Percentiles rank a stretch among this genome's conserved stretches.
Conservation (phyloP, 306 rosid species). For the barrel medic (Medicago truncatula) region MtrunA17r5.0-ANR NC_053042.1:45950001-45950500, state of each 20-base stretch:
- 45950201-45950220: slow-evolving; percentile 22
- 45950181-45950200: slow-evolving; percentile 24
- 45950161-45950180: slow-evolving; percentile 14
- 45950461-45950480: too few relatives aligned
- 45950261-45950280: background rate
- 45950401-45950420: too few relatives aligned
- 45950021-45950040: background rate
- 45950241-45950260: background rate
- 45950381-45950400: too few relatives aligned
- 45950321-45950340: background rate
- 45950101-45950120: slow-evolving; percentile 22
- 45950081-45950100: slow-evolving; percentile 1
- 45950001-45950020: too few relatives aligned
- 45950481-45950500: too few relatives aligned
- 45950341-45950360: background rate
- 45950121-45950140: slow-evolving; percentile 29
- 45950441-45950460: too few relatives aligned
- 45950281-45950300: background rate
- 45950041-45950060: background rate
- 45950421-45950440: too few relatives aligned
- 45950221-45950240: background rate
- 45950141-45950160: slow-evolving; percentile 34
- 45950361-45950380: too few relatives aligned
- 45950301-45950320: background rate
- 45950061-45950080: slow-evolving; percentile 2